Percentiles rank a stretch among this genome's conserved stretches.
Evolutionary conservation across 2,329 filamentous ascomycete species (phyloP).

Genomic region (Dothiorella sarmentorum): DNA sequence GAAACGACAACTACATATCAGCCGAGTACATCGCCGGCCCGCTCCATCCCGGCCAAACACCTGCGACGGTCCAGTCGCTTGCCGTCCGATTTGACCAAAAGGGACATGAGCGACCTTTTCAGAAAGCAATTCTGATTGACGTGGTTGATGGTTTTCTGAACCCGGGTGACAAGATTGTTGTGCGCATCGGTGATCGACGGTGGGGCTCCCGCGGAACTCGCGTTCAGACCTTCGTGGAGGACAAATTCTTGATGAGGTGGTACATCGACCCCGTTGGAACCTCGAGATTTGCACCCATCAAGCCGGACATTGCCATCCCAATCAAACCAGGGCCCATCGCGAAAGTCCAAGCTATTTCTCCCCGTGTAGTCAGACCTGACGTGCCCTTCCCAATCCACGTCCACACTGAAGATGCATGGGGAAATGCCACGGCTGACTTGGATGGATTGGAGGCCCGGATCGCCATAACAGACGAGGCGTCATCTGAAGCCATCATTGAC

Average conservation of each 20-base stretch:
- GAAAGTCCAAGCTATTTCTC: constrained; percentile 24
- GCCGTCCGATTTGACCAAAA: constrained; percentile 39
- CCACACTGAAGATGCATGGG: constrained; percentile 25
- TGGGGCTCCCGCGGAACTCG: constrained; percentile 33
- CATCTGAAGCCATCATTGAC: background rate
- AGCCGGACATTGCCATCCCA: constrained; percentile 28
- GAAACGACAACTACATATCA: constrained; percentile 25
- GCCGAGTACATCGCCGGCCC: constrained; percentile 31
- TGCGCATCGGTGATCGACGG: constrained; percentile 34
- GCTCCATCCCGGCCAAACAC: constrained; percentile 29
- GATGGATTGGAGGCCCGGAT: background rate
- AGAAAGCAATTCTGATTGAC: constrained; percentile 29
- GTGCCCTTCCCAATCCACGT: background rate
- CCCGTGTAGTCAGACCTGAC: constrained; percentile 18
- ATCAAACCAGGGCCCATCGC: constrained; percentile 25
- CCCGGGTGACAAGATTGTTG: constrained; percentile 34
- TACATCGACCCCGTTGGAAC: constrained; percentile 40
- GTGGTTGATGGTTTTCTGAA: constrained; percentile 39
- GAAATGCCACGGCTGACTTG: constrained; percentile 26
- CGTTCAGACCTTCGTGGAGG: constrained; percentile 37
- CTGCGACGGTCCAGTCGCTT: constrained; percentile 35
- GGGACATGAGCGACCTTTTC: constrained; percentile 38
- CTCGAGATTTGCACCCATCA: constrained; percentile 34
- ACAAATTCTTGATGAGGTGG: constrained; percentile 35
- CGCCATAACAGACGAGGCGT: background rate